Evolutionary conservation across 1,139 yeast species (phyloP).

Genomic region (Diutina sp.): DNA sequence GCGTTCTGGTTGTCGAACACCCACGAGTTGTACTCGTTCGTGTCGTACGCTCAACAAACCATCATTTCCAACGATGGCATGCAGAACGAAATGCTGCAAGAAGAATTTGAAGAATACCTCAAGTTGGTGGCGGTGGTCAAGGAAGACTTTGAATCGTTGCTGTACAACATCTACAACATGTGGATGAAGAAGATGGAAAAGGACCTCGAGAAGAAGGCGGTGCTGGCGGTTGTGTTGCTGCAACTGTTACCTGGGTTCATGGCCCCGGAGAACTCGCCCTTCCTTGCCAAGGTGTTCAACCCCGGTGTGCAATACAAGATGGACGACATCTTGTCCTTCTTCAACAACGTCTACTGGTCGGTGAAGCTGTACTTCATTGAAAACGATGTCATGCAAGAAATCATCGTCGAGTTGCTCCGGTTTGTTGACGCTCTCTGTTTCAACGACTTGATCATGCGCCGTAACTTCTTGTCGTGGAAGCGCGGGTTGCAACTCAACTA

Average conservation of each 20-base stretch:
- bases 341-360: conserved; percentile 87
- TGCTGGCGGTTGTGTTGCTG: conserved; percentile 86
- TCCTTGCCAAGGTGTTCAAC: conserved; percentile 75
- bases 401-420: conserved; percentile 70
- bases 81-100: conserved; percentile 77
- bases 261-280: conserved; percentile 80
- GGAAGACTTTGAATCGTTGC: conserved; percentile 87
- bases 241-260: conserved; percentile 95
- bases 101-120: conserved; percentile 82
- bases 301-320: conserved; percentile 66
- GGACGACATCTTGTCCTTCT: conserved; percentile 88
- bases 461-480: conserved; percentile 93
- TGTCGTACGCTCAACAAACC: conserved; percentile 84
- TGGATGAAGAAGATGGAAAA: conserved; percentile 97
- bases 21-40: conserved; percentile 90
- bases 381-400: conserved; percentile 73
- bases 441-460: conserved; percentile 90
- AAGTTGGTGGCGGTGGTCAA: conserved; percentile 83
- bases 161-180: conserved; percentile 89
- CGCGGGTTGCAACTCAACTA: conserved; percentile 94
- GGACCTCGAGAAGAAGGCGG: conserved; percentile 81
- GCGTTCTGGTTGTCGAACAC: conserved; percentile 98
- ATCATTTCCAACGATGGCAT: conserved; percentile 73
- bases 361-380: conserved; percentile 89
- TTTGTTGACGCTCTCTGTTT: conserved; percentile 91